These are phyloP conservation scores for Aphanomyces cochlioides DNA, from an alignment of 352 stramenopile genomes.

Conservation along the genomic window DNA sequence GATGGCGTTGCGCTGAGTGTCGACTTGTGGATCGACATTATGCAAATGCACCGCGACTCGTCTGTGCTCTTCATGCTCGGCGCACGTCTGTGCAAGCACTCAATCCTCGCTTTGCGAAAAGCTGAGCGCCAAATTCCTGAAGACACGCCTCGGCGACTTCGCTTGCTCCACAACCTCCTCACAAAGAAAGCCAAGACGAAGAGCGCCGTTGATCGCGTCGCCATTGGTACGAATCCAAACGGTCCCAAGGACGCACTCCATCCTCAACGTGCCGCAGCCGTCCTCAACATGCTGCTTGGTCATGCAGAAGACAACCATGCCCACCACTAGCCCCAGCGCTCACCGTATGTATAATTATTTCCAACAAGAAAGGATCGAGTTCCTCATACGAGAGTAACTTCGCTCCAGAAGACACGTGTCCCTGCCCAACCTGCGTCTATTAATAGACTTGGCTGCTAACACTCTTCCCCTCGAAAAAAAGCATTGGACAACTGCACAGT, in stretches of 20 bases:
- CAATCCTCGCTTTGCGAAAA: slow-evolving; percentile 37
- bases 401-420: no score
- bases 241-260: slow-evolving; percentile 16
- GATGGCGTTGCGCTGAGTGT: slow-evolving; percentile 43
- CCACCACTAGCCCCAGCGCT: no score
- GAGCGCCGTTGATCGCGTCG: slow-evolving; percentile 6
- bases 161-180: slow-evolving; percentile 14
- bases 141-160: slow-evolving; percentile 17
- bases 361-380: no score
- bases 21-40: slow-evolving; percentile 89
- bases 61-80: slow-evolving; percentile 72
- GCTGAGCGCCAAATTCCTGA: neutral
- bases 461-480: no score
- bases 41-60: slow-evolving; percentile 94
- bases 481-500: no score
- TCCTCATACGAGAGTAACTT: no score
- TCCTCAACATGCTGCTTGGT: slow-evolving; percentile 11
- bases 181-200: slow-evolving; percentile 24
- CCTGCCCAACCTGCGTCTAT: no score
- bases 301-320: no score
- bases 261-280: slow-evolving; percentile 11
- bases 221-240: neutral
- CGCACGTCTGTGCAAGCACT: slow-evolving; percentile 55
- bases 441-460: no score
- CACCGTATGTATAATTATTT: no score